These are phyloP conservation scores for Trametes hirsuta DNA, from an alignment of 1,284 basidiomycete species.

Conservation along the genomic window DNA sequence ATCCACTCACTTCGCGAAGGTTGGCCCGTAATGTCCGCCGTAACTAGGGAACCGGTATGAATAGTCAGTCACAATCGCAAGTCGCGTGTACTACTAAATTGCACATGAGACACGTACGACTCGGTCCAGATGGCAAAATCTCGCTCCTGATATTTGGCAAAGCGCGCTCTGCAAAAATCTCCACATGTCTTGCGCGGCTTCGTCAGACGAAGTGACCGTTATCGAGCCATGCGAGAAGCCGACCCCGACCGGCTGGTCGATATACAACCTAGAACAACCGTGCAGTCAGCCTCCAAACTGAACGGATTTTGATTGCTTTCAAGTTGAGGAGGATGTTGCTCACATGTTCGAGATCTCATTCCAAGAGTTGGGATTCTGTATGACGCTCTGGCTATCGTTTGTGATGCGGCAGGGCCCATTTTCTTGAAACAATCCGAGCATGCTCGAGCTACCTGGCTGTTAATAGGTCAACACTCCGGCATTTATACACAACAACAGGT, in stretches of 20 bases:
- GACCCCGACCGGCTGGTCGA: constrained; percentile 68
- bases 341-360: constrained; percentile 63
- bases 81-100: no score
- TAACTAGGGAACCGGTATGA: constrained; percentile 39
- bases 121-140: constrained; percentile 68
- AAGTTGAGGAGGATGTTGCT: not conserved
- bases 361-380: constrained; percentile 65
- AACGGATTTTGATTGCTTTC: no score
- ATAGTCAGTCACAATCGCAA: no score
- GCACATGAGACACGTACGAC: constrained; percentile 40
- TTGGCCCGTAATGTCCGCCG: constrained; percentile 68
- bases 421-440: constrained; percentile 74
- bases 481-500: not conserved
- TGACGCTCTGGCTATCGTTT: constrained; percentile 55
- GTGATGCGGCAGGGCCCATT: constrained; percentile 65
- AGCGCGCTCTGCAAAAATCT: constrained; percentile 67
- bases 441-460: constrained; percentile 65
- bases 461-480: not conserved
- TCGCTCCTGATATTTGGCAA: constrained; percentile 52
- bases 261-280: constrained; percentile 40
- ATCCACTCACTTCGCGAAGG: constrained; percentile 53
- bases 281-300: not conserved
- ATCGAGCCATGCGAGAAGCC: constrained; percentile 62
- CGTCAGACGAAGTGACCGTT: constrained; percentile 52
- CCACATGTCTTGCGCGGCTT: constrained; percentile 63